These are phyloP conservation scores for Suillus discolor DNA, from an alignment of 768 basidiomycete genomes.

Conservation along the genomic window DNA sequence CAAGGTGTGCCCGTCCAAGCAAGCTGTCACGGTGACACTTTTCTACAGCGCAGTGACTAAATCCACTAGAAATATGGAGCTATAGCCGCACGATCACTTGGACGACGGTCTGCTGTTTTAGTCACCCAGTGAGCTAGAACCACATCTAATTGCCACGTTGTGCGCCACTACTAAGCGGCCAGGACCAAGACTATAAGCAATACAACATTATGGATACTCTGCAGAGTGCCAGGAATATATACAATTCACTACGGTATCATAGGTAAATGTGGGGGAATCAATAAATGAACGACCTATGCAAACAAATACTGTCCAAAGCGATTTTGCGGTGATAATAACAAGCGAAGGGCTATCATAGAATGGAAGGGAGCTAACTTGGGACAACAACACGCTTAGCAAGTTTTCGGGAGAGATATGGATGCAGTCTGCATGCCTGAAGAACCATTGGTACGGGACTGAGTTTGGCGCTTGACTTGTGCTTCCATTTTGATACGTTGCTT, in stretches of 20 bases:
- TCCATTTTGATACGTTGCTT: slow-evolving; percentile 79
- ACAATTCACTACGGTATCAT: slow-evolving; percentile 15
- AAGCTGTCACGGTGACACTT: background rate
- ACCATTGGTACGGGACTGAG: slow-evolving; percentile 39
- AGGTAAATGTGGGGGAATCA: slow-evolving; percentile 17
- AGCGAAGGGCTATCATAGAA: background rate
- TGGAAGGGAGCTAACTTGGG: background rate
- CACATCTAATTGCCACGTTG: background rate
- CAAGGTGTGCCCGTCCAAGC: background rate
- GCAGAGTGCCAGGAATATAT: slow-evolving; percentile 4
- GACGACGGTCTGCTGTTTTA: too few species aligned
- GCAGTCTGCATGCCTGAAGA: slow-evolving; percentile 26
- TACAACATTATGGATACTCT: slow-evolving; percentile 8
- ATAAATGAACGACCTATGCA: slow-evolving; percentile 10
- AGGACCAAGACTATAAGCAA: background rate
- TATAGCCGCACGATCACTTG: too few species aligned
- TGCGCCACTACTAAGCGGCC: background rate
- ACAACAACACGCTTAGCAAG: slow-evolving; percentile 1
- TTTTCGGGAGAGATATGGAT: slow-evolving; percentile 32
- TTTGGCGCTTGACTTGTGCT: slow-evolving; percentile 66
- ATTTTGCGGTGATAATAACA: slow-evolving; percentile 1
- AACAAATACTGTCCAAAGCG: slow-evolving; percentile 10
- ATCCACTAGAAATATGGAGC: background rate
- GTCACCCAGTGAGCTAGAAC: too few species aligned
- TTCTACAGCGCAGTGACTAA: background rate